Evolutionary conservation across 306 rosid species (phyloP).

Genomic region (Trifolium subterraneum): DNA sequence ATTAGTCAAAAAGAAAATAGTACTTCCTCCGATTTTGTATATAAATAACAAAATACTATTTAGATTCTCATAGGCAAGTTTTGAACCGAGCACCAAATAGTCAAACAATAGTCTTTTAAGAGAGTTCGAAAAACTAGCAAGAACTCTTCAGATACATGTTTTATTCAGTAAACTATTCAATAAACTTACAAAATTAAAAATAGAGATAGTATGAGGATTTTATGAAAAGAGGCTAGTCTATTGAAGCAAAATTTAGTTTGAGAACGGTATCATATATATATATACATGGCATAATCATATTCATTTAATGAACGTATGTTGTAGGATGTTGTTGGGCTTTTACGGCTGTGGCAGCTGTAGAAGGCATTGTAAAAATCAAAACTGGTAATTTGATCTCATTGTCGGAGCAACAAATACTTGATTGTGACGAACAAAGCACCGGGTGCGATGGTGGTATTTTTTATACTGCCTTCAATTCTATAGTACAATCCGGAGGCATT

Average conservation of each 20-base stretch:
- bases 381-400: conserved; percentile 31
- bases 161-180: too few relatives aligned
- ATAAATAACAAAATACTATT: too few relatives aligned
- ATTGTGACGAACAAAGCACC: not conserved
- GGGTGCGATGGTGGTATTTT: not conserved
- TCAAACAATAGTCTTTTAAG: too few relatives aligned
- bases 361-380: conserved; percentile 40
- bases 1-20: too few relatives aligned
- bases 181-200: too few relatives aligned
- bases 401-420: conserved; percentile 50
- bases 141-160: too few relatives aligned
- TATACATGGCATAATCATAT: not conserved
- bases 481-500: conserved; percentile 9
- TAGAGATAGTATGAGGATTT: too few relatives aligned
- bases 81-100: too few relatives aligned
- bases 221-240: too few relatives aligned
- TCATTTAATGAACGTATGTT: not conserved
- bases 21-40: too few relatives aligned
- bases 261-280: not conserved
- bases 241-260: not conserved
- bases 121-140: too few relatives aligned
- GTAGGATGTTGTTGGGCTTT: conserved; percentile 56
- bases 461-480: not conserved
- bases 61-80: too few relatives aligned
- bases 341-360: conserved; percentile 47